Evolutionary conservation across 129 eudicot species (phyloP).

Genomic region (Arctium lappa): DNA sequence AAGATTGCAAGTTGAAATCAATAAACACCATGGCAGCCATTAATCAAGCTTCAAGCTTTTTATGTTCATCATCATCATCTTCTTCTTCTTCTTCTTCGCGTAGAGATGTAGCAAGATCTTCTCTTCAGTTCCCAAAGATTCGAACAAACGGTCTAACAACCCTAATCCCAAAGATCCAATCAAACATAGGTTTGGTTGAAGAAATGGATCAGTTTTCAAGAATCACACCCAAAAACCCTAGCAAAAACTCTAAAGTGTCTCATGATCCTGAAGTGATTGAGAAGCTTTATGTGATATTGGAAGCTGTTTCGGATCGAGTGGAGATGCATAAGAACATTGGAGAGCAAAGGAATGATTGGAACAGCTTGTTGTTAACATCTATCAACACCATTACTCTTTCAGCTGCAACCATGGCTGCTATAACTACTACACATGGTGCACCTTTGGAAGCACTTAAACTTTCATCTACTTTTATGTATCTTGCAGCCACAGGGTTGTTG

Average conservation of each 20-base stretch:
- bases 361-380: constrained; percentile 35
- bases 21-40: constrained; percentile 30
- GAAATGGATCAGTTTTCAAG: constrained; percentile 19
- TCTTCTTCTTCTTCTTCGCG: constrained; percentile 14
- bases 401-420: constrained; percentile 45
- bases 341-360: constrained; percentile 52
- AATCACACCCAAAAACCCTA: constrained; percentile 14
- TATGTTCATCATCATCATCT: constrained; percentile 10
- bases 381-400: constrained; percentile 47
- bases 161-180: constrained; percentile 19
- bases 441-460: constrained; percentile 35
- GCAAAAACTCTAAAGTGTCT: not conserved
- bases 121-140: constrained; percentile 35
- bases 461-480: constrained; percentile 46
- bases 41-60: constrained; percentile 22
- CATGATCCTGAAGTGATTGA: constrained; percentile 21
- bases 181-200: constrained; percentile 26
- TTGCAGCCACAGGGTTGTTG: constrained; percentile 49
- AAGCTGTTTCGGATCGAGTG: constrained; percentile 46
- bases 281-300: constrained; percentile 44
- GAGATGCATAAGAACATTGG: constrained; percentile 56
- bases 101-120: constrained; percentile 18
- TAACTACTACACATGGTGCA: constrained; percentile 16
- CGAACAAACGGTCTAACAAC: not conserved
- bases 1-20: constrained; percentile 3